Base-by-base conservation (phyloP, 176 grass and related monocot species). In the Phyllostachys edulis region DNA sequence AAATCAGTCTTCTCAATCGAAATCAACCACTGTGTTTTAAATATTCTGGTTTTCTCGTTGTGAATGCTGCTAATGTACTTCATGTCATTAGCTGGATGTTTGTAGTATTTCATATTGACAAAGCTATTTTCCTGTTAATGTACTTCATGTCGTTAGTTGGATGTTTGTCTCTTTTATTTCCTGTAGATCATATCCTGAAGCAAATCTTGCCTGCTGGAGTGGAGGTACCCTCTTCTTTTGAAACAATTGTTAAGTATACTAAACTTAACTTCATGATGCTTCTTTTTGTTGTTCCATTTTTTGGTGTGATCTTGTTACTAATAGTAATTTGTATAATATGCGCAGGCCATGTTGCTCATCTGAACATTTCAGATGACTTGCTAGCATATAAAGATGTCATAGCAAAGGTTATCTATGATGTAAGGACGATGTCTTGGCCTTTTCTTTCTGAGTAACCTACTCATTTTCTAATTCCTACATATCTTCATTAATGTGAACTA, bases 301-400 rank as follows among this genome's bases (percentile, higher is more conserved):
- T 69, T 74, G 2, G 0, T 37, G 36, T 84, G 72, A 69, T 80
- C 27, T 79, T 23, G 50, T 82, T 64, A 70, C 44, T 65, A 67
- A 87, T 24, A 83, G 13, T 79, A 8, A 4, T 85, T 86, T 82
- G 15, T 80, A 71, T 91, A 37, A 50, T 85, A 72, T 67, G 3
- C 79, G 54, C 91, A 99, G 96, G 96, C n/a, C 96, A 99, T 94
- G 84, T 99, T 87, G 96, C 93, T 39, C 96, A 99, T 92, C 88
- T 99, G 57, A 99, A 99, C 76, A 89, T 99, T 89, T 55, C 93
- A 46, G 96, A 90, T 69, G 93, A 96, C 20, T 69, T 96, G 62
- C 83, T 96, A 88, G 80, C 80, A 36, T 96, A 94, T 67, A 99
- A 96, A 87, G 77, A 94, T 87, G 71, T 94, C 62, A 92, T 96